Percentiles rank a stretch among this genome's conserved stretches.
Evolutionary conservation across 805 yeast genomes (phyloP).

Genomic region (Danielia oregonensis): DNA sequence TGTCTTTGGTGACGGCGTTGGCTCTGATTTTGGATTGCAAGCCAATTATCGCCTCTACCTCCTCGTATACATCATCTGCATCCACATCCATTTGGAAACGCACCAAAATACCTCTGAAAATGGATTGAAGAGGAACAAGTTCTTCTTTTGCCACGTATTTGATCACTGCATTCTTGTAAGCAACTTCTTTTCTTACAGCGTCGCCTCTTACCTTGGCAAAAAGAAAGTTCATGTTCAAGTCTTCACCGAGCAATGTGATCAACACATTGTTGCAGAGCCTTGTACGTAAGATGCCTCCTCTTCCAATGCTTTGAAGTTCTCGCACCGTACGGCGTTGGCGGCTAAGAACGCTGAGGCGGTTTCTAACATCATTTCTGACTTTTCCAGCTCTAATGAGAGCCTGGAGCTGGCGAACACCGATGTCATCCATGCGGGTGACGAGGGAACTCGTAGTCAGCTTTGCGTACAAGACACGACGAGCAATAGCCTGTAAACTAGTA

Average conservation of each 20-base stretch:
- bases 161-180: slow-evolving; percentile 13
- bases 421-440: slow-evolving; percentile 18
- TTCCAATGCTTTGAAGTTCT: slow-evolving; percentile 40
- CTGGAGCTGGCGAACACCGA: slow-evolving; percentile 28
- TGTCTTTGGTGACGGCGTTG: slow-evolving; percentile 30
- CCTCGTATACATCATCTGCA: slow-evolving; percentile 49
- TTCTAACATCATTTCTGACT: slow-evolving; percentile 24
- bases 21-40: slow-evolving; percentile 62
- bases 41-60: slow-evolving; percentile 33
- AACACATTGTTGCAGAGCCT: slow-evolving; percentile 41
- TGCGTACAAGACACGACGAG: slow-evolving; percentile 23
- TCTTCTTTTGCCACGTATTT: slow-evolving; percentile 14
- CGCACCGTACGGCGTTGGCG: slow-evolving; percentile 5
- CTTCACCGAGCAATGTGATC: slow-evolving; percentile 40
- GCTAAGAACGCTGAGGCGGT: slow-evolving; percentile 8
- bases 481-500: slow-evolving; percentile 27
- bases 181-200: slow-evolving; percentile 27
- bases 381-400: slow-evolving; percentile 35
- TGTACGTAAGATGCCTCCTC: slow-evolving; percentile 45
- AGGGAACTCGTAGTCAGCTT: slow-evolving; percentile 12
- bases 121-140: slow-evolving; percentile 50
- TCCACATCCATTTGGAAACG: slow-evolving; percentile 55
- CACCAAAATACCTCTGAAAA: slow-evolving; percentile 58
- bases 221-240: slow-evolving; percentile 31
- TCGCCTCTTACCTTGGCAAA: slow-evolving; percentile 45